phyloP scores from a whole-genome alignment of 192 early-diverging fungal genomes.

The Linnemannia schmuckeri region DNA sequence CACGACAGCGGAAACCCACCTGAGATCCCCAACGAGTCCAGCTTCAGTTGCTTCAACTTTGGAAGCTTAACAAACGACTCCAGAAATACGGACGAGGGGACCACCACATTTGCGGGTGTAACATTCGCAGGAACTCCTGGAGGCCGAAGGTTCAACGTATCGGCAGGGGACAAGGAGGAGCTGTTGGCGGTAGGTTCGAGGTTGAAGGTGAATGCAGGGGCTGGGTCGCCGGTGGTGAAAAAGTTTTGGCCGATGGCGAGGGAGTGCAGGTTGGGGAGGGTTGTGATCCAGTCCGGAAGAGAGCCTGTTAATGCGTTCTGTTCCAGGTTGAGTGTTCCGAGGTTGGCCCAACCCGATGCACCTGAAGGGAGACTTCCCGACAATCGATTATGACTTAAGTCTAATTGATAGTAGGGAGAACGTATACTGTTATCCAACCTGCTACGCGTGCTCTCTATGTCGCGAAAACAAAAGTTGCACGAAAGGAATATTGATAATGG shows the following conservation, averaged over 20 bases:
- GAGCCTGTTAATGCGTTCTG: conserved; percentile 25
- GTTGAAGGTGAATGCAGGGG: conserved; percentile 30
- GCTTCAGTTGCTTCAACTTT: conserved; percentile 33
- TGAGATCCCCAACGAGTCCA: conserved; percentile 38
- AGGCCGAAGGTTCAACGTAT: neutral
- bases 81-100: conserved; percentile 29
- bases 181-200: conserved; percentile 12
- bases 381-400: conserved; percentile 44
- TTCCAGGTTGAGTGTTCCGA: conserved; percentile 38
- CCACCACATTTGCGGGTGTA: conserved; percentile 1
- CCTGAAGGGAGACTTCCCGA: conserved; percentile 32
- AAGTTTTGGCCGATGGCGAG: conserved; percentile 43
- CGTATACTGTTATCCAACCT: too few species aligned
- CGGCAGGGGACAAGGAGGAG: neutral
- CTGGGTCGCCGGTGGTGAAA: conserved; percentile 33
- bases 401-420: neutral
- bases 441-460: too few species aligned
- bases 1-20: conserved; percentile 39
- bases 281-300: conserved; percentile 39
- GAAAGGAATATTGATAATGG: too few species aligned
- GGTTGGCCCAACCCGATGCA: conserved; percentile 21
- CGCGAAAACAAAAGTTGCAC: neutral
- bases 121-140: conserved; percentile 11
- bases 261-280: conserved; percentile 42
- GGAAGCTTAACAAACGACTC: conserved; percentile 29